Evolutionary conservation across 2,329 filamentous ascomycete species (phyloP).

Genomic region (Hypoxylon sp.): DNA sequence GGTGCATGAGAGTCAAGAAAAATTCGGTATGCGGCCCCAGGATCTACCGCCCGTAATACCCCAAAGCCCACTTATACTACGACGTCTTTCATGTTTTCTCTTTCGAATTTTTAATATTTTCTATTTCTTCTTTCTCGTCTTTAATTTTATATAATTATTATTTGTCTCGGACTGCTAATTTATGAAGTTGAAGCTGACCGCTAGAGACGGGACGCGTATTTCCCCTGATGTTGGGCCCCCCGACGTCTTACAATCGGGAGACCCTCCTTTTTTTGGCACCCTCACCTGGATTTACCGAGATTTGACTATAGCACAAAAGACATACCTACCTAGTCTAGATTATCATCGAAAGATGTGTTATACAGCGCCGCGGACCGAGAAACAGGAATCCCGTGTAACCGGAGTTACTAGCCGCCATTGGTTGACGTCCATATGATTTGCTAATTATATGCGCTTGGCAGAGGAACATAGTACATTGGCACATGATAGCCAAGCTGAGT

Average conservation of each 20-base stretch:
- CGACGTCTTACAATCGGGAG: slow-evolving; percentile 16
- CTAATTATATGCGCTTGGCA: slow-evolving; percentile 37
- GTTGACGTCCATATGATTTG: slow-evolving; percentile 19
- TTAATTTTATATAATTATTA: slow-evolving; percentile 24
- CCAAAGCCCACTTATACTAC: slow-evolving; percentile 34
- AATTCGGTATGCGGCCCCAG: slow-evolving; percentile 38
- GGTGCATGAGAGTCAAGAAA: slow-evolving; percentile 36
- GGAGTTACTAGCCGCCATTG: slow-evolving; percentile 14
- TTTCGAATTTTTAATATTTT: slow-evolving; percentile 6
- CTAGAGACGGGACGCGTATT: slow-evolving; percentile 24
- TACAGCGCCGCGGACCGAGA: slow-evolving; percentile 17
- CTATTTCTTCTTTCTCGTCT: not conserved
- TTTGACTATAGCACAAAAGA: slow-evolving; percentile 30
- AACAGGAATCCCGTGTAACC: slow-evolving; percentile 33
- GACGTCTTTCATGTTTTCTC: slow-evolving; percentile 6
- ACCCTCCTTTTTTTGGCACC: slow-evolving; percentile 18
- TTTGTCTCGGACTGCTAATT: not conserved
- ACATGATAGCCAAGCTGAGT: slow-evolving; percentile 34
- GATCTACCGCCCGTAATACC: slow-evolving; percentile 33
- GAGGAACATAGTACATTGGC: slow-evolving; percentile 33
- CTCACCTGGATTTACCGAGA: slow-evolving; percentile 24
- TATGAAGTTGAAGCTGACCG: slow-evolving; percentile 1
- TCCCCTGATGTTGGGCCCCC: slow-evolving; percentile 8
- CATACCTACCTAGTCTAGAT: slow-evolving; percentile 13
- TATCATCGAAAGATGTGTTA: slow-evolving; percentile 16